Evolutionary conservation across 371 early-diverging fungal species (phyloP).

Genomic region (Smittium mucronatum): DNA sequence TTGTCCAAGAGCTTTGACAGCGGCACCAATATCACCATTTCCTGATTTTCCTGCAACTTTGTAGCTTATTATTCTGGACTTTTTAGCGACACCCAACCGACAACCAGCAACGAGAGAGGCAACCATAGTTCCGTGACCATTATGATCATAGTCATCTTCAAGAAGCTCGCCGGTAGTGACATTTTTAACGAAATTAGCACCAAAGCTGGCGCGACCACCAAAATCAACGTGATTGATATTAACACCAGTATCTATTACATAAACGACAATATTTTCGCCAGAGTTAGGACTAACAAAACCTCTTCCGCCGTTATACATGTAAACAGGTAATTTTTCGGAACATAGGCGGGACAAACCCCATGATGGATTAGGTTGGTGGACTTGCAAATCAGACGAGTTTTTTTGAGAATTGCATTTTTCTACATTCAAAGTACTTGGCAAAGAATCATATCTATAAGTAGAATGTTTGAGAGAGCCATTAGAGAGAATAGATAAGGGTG

Average conservation of each 20-base stretch:
- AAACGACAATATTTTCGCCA: slow-evolving; percentile 74
- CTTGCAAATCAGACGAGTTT: neutral
- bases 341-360: neutral
- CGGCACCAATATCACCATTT: slow-evolving; percentile 65
- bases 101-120: slow-evolving; percentile 11
- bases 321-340: neutral
- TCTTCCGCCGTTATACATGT: neutral
- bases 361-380: neutral
- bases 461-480: too few species aligned
- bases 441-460: neutral
- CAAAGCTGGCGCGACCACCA: slow-evolving; percentile 80
- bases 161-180: slow-evolving; percentile 25
- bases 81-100: slow-evolving; percentile 10
- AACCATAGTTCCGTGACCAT: slow-evolving; percentile 13
- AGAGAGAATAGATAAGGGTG: neutral
- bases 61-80: slow-evolving; percentile 9
- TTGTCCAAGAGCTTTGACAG: slow-evolving; percentile 54
- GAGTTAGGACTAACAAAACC: neutral
- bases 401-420: neutral
- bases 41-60: slow-evolving; percentile 45
- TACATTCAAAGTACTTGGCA: neutral
- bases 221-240: slow-evolving; percentile 73
- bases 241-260: slow-evolving; percentile 88
- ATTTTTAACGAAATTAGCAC: slow-evolving; percentile 54
- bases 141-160: slow-evolving; percentile 25